Evolutionary conservation across 345 rosid genomes (phyloP).

Genomic region (Arabidopsis suecica): DNA sequence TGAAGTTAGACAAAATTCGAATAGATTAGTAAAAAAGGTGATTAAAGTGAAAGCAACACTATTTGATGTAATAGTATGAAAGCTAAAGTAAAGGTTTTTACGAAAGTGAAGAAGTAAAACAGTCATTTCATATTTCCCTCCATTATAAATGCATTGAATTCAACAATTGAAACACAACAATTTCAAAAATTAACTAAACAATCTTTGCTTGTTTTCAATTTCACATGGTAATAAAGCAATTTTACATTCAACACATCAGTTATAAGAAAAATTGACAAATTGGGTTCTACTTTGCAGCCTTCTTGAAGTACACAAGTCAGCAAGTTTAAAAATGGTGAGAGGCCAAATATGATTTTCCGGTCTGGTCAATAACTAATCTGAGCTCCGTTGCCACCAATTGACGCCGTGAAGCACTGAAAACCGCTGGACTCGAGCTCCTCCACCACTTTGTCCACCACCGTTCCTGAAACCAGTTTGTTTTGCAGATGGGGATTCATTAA

Average conservation of each 20-base stretch:
- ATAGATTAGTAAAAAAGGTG: conserved; percentile 37
- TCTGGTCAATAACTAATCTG: conserved; percentile 56
- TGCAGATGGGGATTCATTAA: conserved; percentile 9
- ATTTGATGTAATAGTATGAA: not conserved
- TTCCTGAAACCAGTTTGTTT: conserved; percentile 58
- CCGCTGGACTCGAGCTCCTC: conserved; percentile 78
- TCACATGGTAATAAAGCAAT: conserved; percentile 34
- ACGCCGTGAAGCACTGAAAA: conserved; percentile 79
- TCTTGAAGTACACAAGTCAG: conserved; percentile 23
- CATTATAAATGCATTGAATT: conserved; percentile 7
- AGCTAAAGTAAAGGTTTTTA: not conserved
- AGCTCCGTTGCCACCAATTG: conserved; percentile 81
- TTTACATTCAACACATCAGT: conserved; percentile 33
- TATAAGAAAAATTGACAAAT: conserved; percentile 1
- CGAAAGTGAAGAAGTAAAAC: not conserved
- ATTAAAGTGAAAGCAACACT: not conserved
- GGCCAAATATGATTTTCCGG: conserved; percentile 12
- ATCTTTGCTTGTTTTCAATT: conserved; percentile 8
- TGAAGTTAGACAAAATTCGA: conserved; percentile 55
- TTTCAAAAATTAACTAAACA: not conserved
- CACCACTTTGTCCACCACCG: conserved; percentile 62
- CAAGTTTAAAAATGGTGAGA: conserved; percentile 32
- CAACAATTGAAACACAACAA: conserved; percentile 21
- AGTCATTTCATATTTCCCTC: not conserved
- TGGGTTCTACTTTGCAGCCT: conserved; percentile 14